Conservation (phyloP, 441 rosid species). For the Pelargonium myrrhifolium region DNA sequence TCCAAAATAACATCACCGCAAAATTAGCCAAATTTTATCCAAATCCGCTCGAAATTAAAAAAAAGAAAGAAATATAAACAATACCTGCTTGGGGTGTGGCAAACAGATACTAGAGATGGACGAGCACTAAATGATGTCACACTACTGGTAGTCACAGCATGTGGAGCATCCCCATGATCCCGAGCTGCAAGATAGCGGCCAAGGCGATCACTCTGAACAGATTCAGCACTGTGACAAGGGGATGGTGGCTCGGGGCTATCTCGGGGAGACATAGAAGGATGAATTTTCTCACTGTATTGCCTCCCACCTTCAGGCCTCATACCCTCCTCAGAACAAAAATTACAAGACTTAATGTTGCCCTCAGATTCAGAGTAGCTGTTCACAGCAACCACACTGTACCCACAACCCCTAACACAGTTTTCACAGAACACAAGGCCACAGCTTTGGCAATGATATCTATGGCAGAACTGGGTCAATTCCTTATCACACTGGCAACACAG, state of each 20-base stretch:
- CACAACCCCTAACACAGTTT: constrained; percentile 46
- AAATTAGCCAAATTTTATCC: not conserved
- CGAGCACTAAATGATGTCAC: constrained; percentile 38
- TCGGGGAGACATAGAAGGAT: constrained; percentile 39
- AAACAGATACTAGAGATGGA: constrained; percentile 38
- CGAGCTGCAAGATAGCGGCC: constrained; percentile 40
- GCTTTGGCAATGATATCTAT: constrained; percentile 85
- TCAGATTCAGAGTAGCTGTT: constrained; percentile 30
- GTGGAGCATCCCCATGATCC: constrained; percentile 43
- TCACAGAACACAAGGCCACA: constrained; percentile 94
- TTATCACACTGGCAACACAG: constrained; percentile 87
- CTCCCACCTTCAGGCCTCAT: constrained; percentile 52
- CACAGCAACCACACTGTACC: constrained; percentile 58
- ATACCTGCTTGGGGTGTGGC: constrained; percentile 64
- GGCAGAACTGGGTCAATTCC: constrained; percentile 65
- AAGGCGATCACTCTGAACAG: constrained; percentile 33
- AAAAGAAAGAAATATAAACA: not conserved
- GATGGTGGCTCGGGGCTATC: constrained; percentile 59
- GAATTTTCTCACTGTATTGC: constrained; percentile 46
- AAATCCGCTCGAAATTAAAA: not conserved
- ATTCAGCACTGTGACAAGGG: constrained; percentile 31
- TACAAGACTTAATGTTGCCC: constrained; percentile 81
- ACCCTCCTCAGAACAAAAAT: constrained; percentile 60
- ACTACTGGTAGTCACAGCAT: constrained; percentile 27
- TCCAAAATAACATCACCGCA: not conserved